Evolutionary conservation across 1,284 basidiomycete genomes (phyloP).

Genomic region (Sporisorium iseilematis-ciliati): DNA sequence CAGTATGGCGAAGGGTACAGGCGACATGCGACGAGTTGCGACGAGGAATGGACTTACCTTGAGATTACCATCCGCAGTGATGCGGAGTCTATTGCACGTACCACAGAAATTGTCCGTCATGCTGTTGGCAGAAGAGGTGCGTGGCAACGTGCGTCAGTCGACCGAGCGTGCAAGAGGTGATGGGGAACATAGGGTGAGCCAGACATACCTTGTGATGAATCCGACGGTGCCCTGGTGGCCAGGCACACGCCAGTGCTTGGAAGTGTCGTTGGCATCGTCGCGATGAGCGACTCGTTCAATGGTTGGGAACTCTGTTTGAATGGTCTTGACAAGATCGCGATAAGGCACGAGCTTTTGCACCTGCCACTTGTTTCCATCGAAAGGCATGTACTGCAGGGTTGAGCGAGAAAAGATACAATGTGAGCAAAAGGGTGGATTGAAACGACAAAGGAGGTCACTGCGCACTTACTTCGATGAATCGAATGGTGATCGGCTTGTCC

Average conservation of each 20-base stretch:
- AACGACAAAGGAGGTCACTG: too few species aligned
- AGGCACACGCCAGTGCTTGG: conserved; percentile 81
- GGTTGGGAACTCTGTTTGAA: conserved; percentile 38
- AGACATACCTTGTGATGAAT: conserved; percentile 75
- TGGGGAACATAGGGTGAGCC: not conserved
- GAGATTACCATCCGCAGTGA: conserved; percentile 89
- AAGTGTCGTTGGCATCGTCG: conserved; percentile 81
- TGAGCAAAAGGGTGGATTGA: not conserved
- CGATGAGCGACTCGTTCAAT: conserved; percentile 63
- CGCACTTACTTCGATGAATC: conserved; percentile 79
- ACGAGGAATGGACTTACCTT: conserved; percentile 74
- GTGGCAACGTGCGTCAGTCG: not conserved
- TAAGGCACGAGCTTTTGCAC: conserved; percentile 79
- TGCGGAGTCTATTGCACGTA: conserved; percentile 83
- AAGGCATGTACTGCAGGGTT: conserved; percentile 81
- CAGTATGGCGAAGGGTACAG: not conserved
- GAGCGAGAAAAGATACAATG: not conserved
- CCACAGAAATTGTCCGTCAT: conserved; percentile 87
- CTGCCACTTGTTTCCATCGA: conserved; percentile 85
- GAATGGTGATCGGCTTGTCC: conserved; percentile 77
- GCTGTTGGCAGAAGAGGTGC: conserved; percentile 22
- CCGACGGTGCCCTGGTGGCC: conserved; percentile 81
- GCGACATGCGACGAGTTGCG: not conserved
- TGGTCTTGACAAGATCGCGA: conserved; percentile 45
- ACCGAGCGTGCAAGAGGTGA: not conserved